Base-by-base conservation (phyloP, 225 moss, liverwort and hornwort genomes). In the Straminergon stramineum region DNA sequence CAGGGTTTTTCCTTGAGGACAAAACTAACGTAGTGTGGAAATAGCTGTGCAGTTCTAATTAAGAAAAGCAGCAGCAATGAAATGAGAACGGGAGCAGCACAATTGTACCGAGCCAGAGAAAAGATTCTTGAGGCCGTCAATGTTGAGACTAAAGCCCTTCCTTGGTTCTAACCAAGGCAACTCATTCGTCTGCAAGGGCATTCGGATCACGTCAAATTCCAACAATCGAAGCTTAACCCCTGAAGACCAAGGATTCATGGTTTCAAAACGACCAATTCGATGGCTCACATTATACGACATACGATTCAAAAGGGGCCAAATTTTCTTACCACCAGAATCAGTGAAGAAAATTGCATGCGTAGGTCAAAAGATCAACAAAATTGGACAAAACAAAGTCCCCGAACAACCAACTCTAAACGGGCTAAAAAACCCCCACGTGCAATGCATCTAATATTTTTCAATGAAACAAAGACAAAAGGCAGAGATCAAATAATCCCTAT, bases 111-210 rank as follows among this genome's bases (percentile, higher is more conserved):
- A 55, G 88, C 83, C 73, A 56, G 86, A 63, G 51, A 93, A 41
- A 60, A 93, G 66, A 87, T 93, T 89, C 87, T 94, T 96, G 84
- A 97, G 39, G 43, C 84, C 92, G 80, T 92, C 91, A 52, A 97
- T 65, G 81, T 99, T 93, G 63, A 97, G 75, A 51, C 41, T 91
- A 53, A 99, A 96, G n/a, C 91, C 90, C 88, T 92, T 99, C 69
- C 87, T 90, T 28, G 99, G 97, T 75, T 88, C 84, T 87, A 90
- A 30, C 99, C 97, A 99, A 35, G 99, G 97, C 64, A 99, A 90
- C 80, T 94, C 95, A 87, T 89, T 95, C 62, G 22, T 83, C 96
- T 98, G 94, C 87, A 89, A 51, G 28, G 26, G 55, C 32, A 84
- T 77, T 64, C 80, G 88, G 39, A 90, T 45, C 62, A 88, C 43